Conservation (phyloP, 2,329 filamentous ascomycete genomes). For the Clonostachys rhizophaga region DNA sequence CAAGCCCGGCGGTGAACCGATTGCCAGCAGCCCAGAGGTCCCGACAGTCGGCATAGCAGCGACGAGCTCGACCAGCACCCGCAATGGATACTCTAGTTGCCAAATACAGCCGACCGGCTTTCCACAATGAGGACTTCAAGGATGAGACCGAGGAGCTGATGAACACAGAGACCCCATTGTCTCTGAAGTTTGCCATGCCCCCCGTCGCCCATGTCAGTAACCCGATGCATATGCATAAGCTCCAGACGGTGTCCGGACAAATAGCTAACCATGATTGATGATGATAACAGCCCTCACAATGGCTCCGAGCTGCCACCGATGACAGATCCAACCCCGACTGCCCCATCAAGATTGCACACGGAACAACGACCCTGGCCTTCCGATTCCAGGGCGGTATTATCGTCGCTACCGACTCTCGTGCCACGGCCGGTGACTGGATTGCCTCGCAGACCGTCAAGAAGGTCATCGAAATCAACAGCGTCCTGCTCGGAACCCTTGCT, state of each 20-base stretch:
- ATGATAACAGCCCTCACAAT: conserved; percentile 65
- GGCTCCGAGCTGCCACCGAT: conserved; percentile 95
- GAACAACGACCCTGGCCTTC: conserved; percentile 96
- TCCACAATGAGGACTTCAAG: conserved; percentile 66
- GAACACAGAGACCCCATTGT: conserved; percentile 70
- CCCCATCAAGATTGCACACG: conserved; percentile 99
- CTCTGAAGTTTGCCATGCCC: conserved; percentile 91
- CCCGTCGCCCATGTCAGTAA: conserved; percentile 78
- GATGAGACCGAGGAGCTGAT: conserved; percentile 72
- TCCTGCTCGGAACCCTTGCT: conserved; percentile 94
- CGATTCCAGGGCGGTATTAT: conserved; percentile 98
- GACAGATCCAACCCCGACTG: conserved; percentile 95
- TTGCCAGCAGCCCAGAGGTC: too few species aligned
- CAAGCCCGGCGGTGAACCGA: too few species aligned
- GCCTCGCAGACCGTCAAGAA: conserved; percentile 99
- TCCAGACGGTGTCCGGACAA: neutral
- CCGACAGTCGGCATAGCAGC: too few species aligned
- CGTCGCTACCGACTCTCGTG: conserved; percentile 94
- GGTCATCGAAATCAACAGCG: conserved; percentile 97
- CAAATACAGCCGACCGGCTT: conserved; percentile 78
- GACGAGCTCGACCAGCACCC: too few species aligned
- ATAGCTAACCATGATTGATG: too few species aligned
- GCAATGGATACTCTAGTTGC: conserved; percentile 90
- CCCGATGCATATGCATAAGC: neutral
- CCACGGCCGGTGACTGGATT: conserved; percentile 98